Base-by-base conservation (phyloP, 140 eudicot genomes). In the Oenanthe javanica region DNA sequence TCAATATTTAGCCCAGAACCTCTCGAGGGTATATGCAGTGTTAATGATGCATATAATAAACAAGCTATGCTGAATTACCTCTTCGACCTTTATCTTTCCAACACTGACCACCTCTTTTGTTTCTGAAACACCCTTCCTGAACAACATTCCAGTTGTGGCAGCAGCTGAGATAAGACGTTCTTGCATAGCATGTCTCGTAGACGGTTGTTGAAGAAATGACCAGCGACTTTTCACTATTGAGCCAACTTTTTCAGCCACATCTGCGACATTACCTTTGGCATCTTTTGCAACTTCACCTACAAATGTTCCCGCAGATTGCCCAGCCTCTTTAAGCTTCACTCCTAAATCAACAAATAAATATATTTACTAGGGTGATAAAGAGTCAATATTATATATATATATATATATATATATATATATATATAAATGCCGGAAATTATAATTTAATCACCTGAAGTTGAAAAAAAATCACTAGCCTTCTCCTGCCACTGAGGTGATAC, bases 401-500 rank as follows among this genome's bases (percentile, higher is more conserved):
- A 31, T 31, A 31, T 31, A 31, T 69, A 79, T 45, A 78, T 31
- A 36, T 36, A 36, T 36, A 36, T 36, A 36, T 36, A 36, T 36
- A n/a, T 47, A 45, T 18, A 16, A 21, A 27, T 19, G 40, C 43
- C 51, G 50, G 76, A 18, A 45, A 63, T 54, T 11, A 46, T 46
- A 23, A 36, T 67, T 64, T 76, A 79, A 76, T 76, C 82, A 94
- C 99, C 99, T 80, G 99, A 95, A 83, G 96, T 76, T 49, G 97
- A 94, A 72, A 95, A 90, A 85, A 95, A 91, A 55, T 86, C 99
- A 81, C 79, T 89, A 79, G 99, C 99, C 87, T 89, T 95, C 82
- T 95, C 98, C 86, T 95, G 97, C 99, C 97, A 95, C 92, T 89
- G 96, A 81, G 99, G 99, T 47, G 99, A 89, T 54, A 73, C 84